Evolutionary conservation across 495 filamentous ascomycete genomes (phyloP).

Genomic region (Glarea lozoyensis): DNA sequence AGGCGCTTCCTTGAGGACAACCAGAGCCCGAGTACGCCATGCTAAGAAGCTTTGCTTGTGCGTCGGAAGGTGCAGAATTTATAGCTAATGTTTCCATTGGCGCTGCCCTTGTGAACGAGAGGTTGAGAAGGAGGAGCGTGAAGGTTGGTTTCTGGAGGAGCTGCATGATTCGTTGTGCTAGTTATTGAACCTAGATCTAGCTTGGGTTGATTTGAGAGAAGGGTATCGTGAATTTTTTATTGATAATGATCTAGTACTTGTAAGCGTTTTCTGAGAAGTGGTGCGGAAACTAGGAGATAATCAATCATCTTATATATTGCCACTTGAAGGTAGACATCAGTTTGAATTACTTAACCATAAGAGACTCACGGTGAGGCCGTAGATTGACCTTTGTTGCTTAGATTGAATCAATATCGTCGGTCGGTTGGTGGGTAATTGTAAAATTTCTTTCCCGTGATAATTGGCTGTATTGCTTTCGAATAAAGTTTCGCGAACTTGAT

Average conservation of each 20-base stretch:
- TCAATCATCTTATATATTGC: neutral
- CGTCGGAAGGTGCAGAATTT: neutral
- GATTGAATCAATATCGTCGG: neutral
- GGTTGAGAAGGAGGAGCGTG: neutral
- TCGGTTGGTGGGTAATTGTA: neutral
- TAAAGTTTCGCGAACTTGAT: neutral
- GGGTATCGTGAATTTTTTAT: neutral
- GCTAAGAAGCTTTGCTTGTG: neutral
- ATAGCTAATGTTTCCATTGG: neutral
- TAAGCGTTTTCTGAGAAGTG: neutral
- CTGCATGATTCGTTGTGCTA: no score
- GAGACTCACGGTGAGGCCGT: neutral
- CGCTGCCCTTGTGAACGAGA: neutral
- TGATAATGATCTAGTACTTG: neutral
- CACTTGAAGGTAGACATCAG: neutral
- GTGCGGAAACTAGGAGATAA: neutral
- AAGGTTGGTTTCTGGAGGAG: neutral
- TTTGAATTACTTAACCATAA: neutral
- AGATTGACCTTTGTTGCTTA: neutral
- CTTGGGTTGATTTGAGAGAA: no score
- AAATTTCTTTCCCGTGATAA: neutral
- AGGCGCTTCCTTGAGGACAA: neutral
- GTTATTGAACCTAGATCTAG: no score
- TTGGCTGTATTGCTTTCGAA: neutral
- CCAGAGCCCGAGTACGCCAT: neutral